Conservation (phyloP, 305 asterid genomes). For the Euphrasia arctica region DNA sequence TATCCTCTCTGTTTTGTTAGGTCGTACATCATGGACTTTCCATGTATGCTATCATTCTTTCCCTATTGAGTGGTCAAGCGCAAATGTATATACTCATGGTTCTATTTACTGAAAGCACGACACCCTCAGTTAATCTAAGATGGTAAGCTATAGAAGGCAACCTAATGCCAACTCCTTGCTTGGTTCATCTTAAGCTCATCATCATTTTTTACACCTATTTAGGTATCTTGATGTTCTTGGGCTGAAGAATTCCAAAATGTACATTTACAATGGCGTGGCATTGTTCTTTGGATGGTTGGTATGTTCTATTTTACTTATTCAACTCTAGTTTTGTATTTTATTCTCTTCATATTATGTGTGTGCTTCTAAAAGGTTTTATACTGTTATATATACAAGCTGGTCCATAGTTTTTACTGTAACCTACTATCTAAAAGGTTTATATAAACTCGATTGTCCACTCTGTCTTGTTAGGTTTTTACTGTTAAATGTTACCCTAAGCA, state of each 20-base stretch:
- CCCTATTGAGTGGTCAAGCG: constrained; percentile 83
- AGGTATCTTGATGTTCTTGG: constrained; percentile 87
- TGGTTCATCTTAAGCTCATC: constrained; percentile 14
- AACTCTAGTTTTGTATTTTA: constrained; percentile 5
- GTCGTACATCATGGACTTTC: constrained; percentile 90
- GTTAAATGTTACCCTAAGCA: neutral
- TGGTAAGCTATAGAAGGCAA: constrained; percentile 49
- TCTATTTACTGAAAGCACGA: constrained; percentile 84
- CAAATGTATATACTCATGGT: constrained; percentile 78
- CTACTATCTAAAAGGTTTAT: neutral
- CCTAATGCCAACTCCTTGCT: constrained; percentile 7
- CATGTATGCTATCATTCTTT: constrained; percentile 58
- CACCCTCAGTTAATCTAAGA: constrained; percentile 89
- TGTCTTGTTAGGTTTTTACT: constrained; percentile 1
- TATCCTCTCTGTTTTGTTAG: constrained; percentile 38
- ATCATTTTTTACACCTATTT: constrained; percentile 19
- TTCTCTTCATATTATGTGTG: constrained; percentile 10
- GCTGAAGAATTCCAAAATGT: constrained; percentile 64
- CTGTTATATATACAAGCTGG: neutral
- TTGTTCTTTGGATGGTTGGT: constrained; percentile 98
- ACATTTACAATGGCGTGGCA: constrained; percentile 74
- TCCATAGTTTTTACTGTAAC: constrained; percentile 11
- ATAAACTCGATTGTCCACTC: neutral
- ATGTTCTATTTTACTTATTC: constrained; percentile 34
- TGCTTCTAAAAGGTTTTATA: constrained; percentile 3